Conservation (phyloP, 176 grass and related monocot genomes). For the Rhynchospora tenuis region DNA sequence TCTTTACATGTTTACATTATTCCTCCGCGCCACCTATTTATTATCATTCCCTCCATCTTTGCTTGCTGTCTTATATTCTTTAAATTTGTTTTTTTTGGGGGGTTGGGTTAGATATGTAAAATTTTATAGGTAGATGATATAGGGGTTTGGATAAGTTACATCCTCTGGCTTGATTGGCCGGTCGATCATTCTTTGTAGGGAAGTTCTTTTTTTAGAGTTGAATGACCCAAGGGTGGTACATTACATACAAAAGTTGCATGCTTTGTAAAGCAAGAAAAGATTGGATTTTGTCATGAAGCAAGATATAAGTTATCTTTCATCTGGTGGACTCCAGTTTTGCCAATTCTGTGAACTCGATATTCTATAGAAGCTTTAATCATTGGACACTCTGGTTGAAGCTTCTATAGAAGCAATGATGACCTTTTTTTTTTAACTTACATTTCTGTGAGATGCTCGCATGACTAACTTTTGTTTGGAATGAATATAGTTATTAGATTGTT, state of each 20-base stretch:
- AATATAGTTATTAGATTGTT: no score
- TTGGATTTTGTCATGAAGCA: slow-evolving; percentile 16
- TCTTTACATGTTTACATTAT: neutral
- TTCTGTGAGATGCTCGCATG: no score
- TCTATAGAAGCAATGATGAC: no score
- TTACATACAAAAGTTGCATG: slow-evolving; percentile 13
- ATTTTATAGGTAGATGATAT: slow-evolving; percentile 53
- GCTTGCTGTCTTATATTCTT: slow-evolving; percentile 23
- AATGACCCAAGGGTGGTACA: slow-evolving; percentile 15
- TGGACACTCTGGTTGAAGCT: no score
- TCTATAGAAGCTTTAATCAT: no score
- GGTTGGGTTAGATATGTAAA: slow-evolving; percentile 40
- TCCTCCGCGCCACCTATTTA: slow-evolving; percentile 2
- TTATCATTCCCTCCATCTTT: slow-evolving; percentile 18
- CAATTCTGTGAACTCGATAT: neutral
- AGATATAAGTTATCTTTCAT: slow-evolving; percentile 7
- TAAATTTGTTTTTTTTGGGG: slow-evolving; percentile 31
- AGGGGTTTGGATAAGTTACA: slow-evolving; percentile 56
- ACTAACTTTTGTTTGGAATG: no score
- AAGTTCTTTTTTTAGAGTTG: slow-evolving; percentile 28
- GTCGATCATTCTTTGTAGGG: slow-evolving; percentile 79
- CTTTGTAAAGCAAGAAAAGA: slow-evolving; percentile 12
- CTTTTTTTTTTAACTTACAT: no score
- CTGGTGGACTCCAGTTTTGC: no score
- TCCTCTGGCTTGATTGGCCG: slow-evolving; percentile 36